Evolutionary conservation across 176 grass and related monocot species (phyloP), one percentile per base, ranked within the genome.

Genomic region (Poa annua): DNA sequence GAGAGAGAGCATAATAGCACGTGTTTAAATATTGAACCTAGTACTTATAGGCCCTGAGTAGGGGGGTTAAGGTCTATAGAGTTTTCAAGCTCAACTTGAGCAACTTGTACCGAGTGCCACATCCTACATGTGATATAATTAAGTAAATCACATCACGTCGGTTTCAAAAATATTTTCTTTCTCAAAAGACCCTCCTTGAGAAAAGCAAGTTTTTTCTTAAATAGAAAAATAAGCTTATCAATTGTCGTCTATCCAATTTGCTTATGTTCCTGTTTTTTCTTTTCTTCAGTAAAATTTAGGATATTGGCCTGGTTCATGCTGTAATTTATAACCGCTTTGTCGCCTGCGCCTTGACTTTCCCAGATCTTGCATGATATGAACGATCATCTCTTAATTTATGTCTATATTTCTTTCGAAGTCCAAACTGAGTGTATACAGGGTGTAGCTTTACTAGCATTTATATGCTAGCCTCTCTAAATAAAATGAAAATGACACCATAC

Each of bases 11-110:
- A 15, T 33, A 62, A 29, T 25, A 12, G 36, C 65, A 85, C 65
- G 20, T 78, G 78, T 76, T 81, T 77, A 85, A 89, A 24, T 85
- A 89, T 63, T 76, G 44, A 33, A 66, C 52, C 71, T 85, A 81
- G 54, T 34, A 62, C 61, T 38, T 12, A 26, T 78, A 86, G 78
- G 42, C 78, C 29, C 11, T 1, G 12, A 21, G 48, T 81, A 85
- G 83, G 83, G 83, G 75, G 44, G 88, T 81, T 85, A 72, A 85
- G 71, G 34, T 20, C 42, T 71, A 69, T 45, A 77, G 39, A 80
- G 39, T 75, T 67, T 24, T 81, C 48, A 36, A 7, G 25, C 60
- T 48, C 83, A 80, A 80, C 67, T 84, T 84, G 67, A 79, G 32
- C 81, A 88, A 88, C 63, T 85, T 85, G 78, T 63, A 48, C 52